Percentiles rank a stretch among this genome's conserved stretches.
Conservation (phyloP, 331 rosid species). For the Dryas integrifolia region DNA sequence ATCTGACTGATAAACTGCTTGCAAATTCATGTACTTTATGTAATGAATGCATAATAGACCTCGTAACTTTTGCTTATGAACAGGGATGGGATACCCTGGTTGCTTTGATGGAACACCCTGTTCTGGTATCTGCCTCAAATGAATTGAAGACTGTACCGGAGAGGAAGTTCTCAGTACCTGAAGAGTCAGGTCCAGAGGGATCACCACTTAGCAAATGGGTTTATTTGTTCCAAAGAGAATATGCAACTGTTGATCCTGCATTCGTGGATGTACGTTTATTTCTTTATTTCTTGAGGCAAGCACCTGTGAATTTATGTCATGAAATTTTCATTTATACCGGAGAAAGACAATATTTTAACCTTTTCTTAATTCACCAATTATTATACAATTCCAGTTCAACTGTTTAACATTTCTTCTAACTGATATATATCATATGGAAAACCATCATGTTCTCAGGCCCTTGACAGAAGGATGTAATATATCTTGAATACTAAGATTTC, state of each 20-base stretch:
- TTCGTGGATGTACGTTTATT: conserved; percentile 50
- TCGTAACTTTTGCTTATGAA: conserved; percentile 24
- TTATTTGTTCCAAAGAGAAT: conserved; percentile 81
- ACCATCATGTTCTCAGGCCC: neutral
- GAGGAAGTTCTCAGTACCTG: conserved; percentile 45
- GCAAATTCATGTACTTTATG: neutral
- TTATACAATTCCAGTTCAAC: neutral
- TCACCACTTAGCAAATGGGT: conserved; percentile 49
- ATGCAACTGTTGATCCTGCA: conserved; percentile 73
- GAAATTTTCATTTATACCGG: neutral
- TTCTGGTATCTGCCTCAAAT: conserved; percentile 45
- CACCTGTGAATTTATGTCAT: neutral
- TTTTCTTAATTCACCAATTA: neutral
- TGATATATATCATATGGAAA: neutral
- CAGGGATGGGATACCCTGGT: conserved; percentile 53
- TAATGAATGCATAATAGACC: conserved; percentile 4
- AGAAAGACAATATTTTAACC: conserved; percentile 4
- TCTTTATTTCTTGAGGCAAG: neutral
- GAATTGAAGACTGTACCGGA: conserved; percentile 56
- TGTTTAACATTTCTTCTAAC: neutral
- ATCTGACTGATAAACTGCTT: neutral
- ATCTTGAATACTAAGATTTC: no score
- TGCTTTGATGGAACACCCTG: conserved; percentile 59
- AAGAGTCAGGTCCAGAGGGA: conserved; percentile 37
- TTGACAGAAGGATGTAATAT: neutral